Base-by-base conservation (phyloP, 148 eudicot genomes). In the Camellia japonica region DNA sequence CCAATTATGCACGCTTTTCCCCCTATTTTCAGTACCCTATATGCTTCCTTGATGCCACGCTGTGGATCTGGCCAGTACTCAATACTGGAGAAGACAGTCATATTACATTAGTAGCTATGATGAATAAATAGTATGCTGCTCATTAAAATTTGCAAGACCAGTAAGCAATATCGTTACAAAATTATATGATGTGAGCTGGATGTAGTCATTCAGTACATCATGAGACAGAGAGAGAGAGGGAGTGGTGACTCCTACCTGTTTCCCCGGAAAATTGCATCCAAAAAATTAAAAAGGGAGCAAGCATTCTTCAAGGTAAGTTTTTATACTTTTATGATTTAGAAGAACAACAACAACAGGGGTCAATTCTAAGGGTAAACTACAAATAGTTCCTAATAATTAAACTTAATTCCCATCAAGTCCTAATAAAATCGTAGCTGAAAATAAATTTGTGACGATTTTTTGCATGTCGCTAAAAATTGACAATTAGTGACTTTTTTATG, bases 61-160 rank as follows among this genome's bases (percentile, higher is more conserved):
- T 93, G 97, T 42, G 97, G 97, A 81, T 93, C 97, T 42, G 97
- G 95, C 97, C 97, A 93, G 87, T 92, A 93, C 86, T 93, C 98
- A 44, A 93, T 93, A 76, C 98, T 92, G 83, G 60, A 62, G 79
- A 55, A 52, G 61, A 76, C 7, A 60, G 2, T 76, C 13, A 56
- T 19, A n/a, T 11, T 19, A 52, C 43, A 78, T n/a, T 23, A 38
- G 64, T 14, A 47, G 47, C 13, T 8, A 30, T 12, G n/a, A 49
- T 49, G 19, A 71, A 23, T 9, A 71, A 49, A 49, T 3, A 10
- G 15, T 1, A 13, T 6, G 55, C 64, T 18, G 20, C 64, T 60
- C 20, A 60, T 55, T 19, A 18, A 6, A 18, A 60, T 3, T 60
- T 60, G 19, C n/a, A 18, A 60, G 64, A 60, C 13, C 20, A 60